Evolutionary conservation across 306 rosid species (phyloP).

Genomic region (Dryas alaskensis): DNA sequence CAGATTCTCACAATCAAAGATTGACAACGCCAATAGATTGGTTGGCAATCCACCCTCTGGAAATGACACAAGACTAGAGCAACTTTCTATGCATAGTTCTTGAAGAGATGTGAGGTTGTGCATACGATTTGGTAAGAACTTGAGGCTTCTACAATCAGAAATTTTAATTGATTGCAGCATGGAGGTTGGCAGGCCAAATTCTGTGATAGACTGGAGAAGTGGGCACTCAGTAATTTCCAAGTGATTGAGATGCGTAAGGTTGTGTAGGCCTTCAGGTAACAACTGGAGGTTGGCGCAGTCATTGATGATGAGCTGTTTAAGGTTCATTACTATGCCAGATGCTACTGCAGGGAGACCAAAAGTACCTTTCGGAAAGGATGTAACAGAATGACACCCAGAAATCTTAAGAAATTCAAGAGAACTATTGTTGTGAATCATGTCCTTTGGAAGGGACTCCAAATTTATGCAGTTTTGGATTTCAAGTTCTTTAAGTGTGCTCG

Average conservation of each 20-base stretch:
- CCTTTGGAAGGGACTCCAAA: slow-evolving; percentile 21
- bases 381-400: slow-evolving; percentile 28
- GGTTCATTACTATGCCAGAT: slow-evolving; percentile 19
- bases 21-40: slow-evolving; percentile 22
- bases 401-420: slow-evolving; percentile 26
- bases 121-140: slow-evolving; percentile 25
- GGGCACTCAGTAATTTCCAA: slow-evolving; percentile 36
- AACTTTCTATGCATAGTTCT: slow-evolving; percentile 26
- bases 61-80: slow-evolving; percentile 22
- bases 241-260: slow-evolving; percentile 18
- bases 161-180: slow-evolving; percentile 18
- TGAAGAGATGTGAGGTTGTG: slow-evolving; percentile 31
- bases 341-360: slow-evolving; percentile 12
- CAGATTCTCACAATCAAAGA: slow-evolving; percentile 28
- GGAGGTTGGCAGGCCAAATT: slow-evolving; percentile 23
- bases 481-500: slow-evolving; percentile 27
- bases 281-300: slow-evolving; percentile 22
- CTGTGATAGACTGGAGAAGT: slow-evolving; percentile 20
- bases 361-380: slow-evolving; percentile 15
- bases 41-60: slow-evolving; percentile 32
- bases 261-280: slow-evolving; percentile 29
- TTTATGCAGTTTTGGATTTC: slow-evolving; percentile 29
- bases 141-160: slow-evolving; percentile 23
- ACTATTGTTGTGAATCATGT: slow-evolving; percentile 4
- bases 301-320: slow-evolving; percentile 25